Evolutionary conservation across 257 asterid genomes (phyloP), one percentile per base, ranked within the genome.

Genomic region (Penstemon barbatus): DNA sequence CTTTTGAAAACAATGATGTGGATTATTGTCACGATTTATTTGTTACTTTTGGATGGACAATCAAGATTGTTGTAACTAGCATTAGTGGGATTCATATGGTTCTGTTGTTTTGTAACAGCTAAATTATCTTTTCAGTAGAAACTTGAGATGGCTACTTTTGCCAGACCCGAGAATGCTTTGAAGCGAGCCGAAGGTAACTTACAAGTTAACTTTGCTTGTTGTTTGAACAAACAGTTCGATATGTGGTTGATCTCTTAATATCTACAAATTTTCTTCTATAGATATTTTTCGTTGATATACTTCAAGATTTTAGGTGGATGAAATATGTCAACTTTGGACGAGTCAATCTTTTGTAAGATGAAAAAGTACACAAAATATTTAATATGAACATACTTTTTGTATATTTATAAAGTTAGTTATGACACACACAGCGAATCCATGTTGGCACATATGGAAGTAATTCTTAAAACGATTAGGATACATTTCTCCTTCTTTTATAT

Each of bases 131-230:
- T 13, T 25, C 40, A 18, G 13, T 48, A 49, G 68, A n/a, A 63
- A 43, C 50, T 64, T n/a, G 7, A 63, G 65, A 83, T 83, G 87
- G 78, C 81, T 42, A 79, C 80, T 52, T 81, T 81, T 71, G 85
- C 82, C 13, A 77, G 77, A 67, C 89, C 89, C 4, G 89, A 84
- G 82, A 79, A 84, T 79, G 87, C 89, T 5, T 61, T 79, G 50
- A 84, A 84, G 78, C 77, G 87, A 63, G 87, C 89, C 10, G 89
- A 84, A 75, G 89, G 87, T 84, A 59, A 48, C 66, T 46, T 57
- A 8, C 5, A 6, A 19, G 0, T 58, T 9, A 38, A 18, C 6
- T 60, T 39, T 3, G 10, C 40, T 57, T 51, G 25, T 61, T 56
- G 5, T 25, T 39, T 15, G 13, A 7, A 50, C 13, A 37, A 13